These are phyloP conservation scores for Leptomonas pyrrhocoris DNA, from an alignment of 208 protist genomes.

Conservation along the genomic window DNA sequence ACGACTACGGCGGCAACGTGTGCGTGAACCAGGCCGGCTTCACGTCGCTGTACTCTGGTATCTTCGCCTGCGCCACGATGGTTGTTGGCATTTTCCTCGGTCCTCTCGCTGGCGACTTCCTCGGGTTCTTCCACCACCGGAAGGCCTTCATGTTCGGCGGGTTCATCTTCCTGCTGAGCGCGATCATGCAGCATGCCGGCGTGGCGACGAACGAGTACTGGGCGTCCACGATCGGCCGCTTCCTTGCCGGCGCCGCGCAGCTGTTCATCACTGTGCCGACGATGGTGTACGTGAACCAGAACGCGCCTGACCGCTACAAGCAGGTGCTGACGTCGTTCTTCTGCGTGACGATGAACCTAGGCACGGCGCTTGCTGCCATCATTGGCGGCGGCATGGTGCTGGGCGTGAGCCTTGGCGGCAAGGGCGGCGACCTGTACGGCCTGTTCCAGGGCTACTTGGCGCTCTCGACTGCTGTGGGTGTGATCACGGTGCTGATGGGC, in stretches of 20 bases:
- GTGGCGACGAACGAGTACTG: slow-evolving; percentile 54
- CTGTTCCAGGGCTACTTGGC: slow-evolving; percentile 60
- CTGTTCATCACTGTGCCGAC: slow-evolving; percentile 54
- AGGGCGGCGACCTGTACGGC: slow-evolving; percentile 32
- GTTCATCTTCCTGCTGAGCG: slow-evolving; percentile 48
- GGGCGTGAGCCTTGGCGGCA: slow-evolving; percentile 39
- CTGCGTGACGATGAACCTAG: slow-evolving; percentile 74
- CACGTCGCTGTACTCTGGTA: slow-evolving; percentile 11
- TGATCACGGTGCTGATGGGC: slow-evolving; percentile 53
- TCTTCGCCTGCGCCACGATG: slow-evolving; percentile 15
- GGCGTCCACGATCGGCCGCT: slow-evolving; percentile 56
- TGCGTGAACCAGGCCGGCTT: slow-evolving; percentile 12
- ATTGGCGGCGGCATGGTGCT: slow-evolving; percentile 60
- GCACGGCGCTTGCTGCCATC: slow-evolving; percentile 68
- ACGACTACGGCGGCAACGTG: slow-evolving; percentile 11
- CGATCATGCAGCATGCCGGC: slow-evolving; percentile 60
- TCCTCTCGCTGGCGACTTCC: slow-evolving; percentile 11
- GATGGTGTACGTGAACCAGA: slow-evolving; percentile 76
- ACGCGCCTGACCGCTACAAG: slow-evolving; percentile 53
- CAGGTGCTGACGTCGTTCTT: slow-evolving; percentile 72
- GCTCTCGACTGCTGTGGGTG: slow-evolving; percentile 56
- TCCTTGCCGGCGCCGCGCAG: slow-evolving; percentile 63
- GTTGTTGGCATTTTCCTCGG: slow-evolving; percentile 15
- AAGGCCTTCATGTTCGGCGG: slow-evolving; percentile 31
- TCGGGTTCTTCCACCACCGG: slow-evolving; percentile 16